phyloP scores from a whole-genome alignment of 2,329 filamentous ascomycete species.

The Paraphaeosphaeria minitans region DNA sequence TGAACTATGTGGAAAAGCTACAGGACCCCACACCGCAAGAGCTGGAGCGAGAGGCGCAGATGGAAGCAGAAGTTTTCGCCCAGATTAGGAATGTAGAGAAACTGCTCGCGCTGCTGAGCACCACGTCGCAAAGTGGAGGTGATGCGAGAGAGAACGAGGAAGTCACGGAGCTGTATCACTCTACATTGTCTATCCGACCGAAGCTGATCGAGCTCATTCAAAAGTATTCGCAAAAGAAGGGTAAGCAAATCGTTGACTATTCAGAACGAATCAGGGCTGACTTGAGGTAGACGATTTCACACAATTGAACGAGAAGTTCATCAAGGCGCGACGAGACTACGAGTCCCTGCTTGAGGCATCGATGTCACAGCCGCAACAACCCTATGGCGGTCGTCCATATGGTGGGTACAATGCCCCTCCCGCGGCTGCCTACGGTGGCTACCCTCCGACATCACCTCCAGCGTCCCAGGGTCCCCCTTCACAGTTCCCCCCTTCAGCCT shows the following conservation, averaged over 20 bases:
- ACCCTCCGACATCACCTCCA: constrained; percentile 40
- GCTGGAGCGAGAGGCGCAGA: constrained; percentile 91
- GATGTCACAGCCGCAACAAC: constrained; percentile 90
- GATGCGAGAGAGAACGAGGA: constrained; percentile 95
- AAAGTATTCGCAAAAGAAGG: constrained; percentile 99
- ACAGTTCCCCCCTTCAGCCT: constrained; percentile 47
- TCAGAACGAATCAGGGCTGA: constrained; percentile 14
- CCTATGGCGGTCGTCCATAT: constrained; percentile 70
- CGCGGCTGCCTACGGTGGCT: constrained; percentile 36
- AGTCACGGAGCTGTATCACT: constrained; percentile 88
- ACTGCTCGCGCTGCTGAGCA: constrained; percentile 86
- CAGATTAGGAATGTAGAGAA: constrained; percentile 81
- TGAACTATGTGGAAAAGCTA: constrained; percentile 98
- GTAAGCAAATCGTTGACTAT: constrained; percentile 53
- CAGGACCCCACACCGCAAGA: constrained; percentile 94
- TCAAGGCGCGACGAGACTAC: constrained; percentile 96
- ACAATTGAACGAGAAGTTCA: constrained; percentile 98
- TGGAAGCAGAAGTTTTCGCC: constrained; percentile 82
- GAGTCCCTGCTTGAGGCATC: constrained; percentile 94
- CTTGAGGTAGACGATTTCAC: constrained; percentile 83
- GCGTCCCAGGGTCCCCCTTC: constrained; percentile 38
- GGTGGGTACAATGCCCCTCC: constrained; percentile 42
- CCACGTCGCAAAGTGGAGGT: constrained; percentile 59
- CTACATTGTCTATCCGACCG: constrained; percentile 89
- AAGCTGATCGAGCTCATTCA: constrained; percentile 98